Conservation (phyloP, 2,329 filamentous ascomycete species). For the Penicillium sp. region DNA sequence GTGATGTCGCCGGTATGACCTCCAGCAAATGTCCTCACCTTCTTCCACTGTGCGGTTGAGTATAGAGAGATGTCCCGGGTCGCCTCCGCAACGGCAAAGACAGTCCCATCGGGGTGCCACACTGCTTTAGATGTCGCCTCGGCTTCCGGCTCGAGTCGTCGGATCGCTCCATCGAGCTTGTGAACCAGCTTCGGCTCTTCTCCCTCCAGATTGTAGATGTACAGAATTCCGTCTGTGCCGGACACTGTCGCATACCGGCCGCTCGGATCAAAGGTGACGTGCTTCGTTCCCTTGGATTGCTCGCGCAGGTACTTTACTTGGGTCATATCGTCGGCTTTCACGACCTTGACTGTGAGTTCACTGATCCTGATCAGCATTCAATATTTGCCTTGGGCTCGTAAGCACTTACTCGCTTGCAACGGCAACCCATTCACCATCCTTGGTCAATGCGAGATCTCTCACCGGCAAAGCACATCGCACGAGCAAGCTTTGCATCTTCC, state of each 20-base stretch:
- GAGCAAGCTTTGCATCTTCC: constrained; percentile 74
- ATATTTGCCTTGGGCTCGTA: not conserved
- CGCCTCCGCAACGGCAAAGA: constrained; percentile 82
- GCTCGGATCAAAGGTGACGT: constrained; percentile 82
- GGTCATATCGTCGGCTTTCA: constrained; percentile 77
- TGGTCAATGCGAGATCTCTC: constrained; percentile 79
- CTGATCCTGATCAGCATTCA: constrained; percentile 38
- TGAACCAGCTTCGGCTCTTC: constrained; percentile 79
- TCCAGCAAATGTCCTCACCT: constrained; percentile 75
- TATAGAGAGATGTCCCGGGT: constrained; percentile 83
- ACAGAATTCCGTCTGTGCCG: constrained; percentile 84
- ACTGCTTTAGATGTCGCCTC: constrained; percentile 73
- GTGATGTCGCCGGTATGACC: constrained; percentile 85
- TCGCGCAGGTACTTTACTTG: constrained; percentile 78
- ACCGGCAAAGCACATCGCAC: constrained; percentile 83
- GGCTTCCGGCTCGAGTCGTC: constrained; percentile 72
- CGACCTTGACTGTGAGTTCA: constrained; percentile 86
- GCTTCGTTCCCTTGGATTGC: constrained; percentile 84
- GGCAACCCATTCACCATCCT: constrained; percentile 82
- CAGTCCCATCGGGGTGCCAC: constrained; percentile 94
- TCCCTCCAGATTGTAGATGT: constrained; percentile 80
- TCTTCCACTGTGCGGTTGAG: constrained; percentile 87
- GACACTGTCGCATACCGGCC: constrained; percentile 77
- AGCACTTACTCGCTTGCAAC: constrained; percentile 81
- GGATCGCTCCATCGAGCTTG: constrained; percentile 84